Conservation (phyloP, 2,329 filamentous ascomycete species). For the Talaromyces rugulosus region DNA sequence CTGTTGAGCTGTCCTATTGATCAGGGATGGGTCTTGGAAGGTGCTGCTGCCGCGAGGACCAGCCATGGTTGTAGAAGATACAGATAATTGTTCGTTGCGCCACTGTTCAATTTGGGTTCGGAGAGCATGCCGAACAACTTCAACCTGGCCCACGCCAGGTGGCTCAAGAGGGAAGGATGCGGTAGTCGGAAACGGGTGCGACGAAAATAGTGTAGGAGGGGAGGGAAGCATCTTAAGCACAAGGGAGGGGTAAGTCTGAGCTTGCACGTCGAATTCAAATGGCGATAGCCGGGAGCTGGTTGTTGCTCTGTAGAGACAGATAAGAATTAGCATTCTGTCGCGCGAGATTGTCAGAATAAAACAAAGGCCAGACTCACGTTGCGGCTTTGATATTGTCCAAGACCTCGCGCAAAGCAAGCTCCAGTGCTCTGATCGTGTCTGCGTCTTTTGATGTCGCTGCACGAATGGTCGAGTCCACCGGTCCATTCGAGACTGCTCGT, state of each 20-base stretch:
- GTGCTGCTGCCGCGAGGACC: constrained; percentile 33
- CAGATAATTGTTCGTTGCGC: constrained; percentile 47
- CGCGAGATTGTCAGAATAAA: not conserved
- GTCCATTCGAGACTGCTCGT: constrained; percentile 25
- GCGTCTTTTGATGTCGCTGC: constrained; percentile 63
- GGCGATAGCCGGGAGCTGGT: constrained; percentile 32
- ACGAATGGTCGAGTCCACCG: constrained; percentile 58
- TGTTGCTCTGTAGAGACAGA: not conserved
- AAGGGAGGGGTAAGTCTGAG: constrained; percentile 80
- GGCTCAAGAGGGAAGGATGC: constrained; percentile 78
- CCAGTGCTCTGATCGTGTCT: constrained; percentile 77
- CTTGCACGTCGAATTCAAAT: constrained; percentile 78
- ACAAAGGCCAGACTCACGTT: constrained; percentile 53
- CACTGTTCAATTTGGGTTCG: constrained; percentile 63
- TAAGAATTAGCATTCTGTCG: constrained; percentile 1
- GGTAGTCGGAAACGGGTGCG: constrained; percentile 70
- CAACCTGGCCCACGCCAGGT: constrained; percentile 68
- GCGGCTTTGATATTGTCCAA: constrained; percentile 77
- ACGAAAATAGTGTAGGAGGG: constrained; percentile 76
- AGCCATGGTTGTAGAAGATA: constrained; percentile 37
- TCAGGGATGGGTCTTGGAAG: constrained; percentile 32
- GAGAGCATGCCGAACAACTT: constrained; percentile 66
- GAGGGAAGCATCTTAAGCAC: constrained; percentile 76
- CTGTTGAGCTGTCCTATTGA: constrained; percentile 48
- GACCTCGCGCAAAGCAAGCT: constrained; percentile 79